These are phyloP conservation scores for Torrubiella hemipterigena DNA, from an alignment of 2,329 filamentous ascomycete genomes.

Conservation along the genomic window DNA sequence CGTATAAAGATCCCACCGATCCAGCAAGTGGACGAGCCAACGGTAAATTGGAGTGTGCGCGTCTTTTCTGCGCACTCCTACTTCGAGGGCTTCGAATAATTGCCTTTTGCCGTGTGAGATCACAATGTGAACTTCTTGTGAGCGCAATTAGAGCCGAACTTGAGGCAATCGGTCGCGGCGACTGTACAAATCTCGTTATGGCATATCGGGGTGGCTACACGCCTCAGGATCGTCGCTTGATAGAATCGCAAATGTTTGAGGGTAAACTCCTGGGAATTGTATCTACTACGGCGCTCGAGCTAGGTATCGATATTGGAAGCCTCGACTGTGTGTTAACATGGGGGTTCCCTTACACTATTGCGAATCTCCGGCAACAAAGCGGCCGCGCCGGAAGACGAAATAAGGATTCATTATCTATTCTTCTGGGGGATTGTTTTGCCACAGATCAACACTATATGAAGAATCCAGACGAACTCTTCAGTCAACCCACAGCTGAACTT, in stretches of 20 bases:
- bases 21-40: constrained; percentile 77
- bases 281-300: constrained; percentile 82
- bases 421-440: constrained; percentile 81
- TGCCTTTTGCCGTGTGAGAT: constrained; percentile 79
- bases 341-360: constrained; percentile 91
- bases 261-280: constrained; percentile 88
- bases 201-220: constrained; percentile 94
- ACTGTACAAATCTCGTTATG: constrained; percentile 75
- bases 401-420: constrained; percentile 80
- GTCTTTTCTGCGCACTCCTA: constrained; percentile 81
- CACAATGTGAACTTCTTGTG: constrained; percentile 77
- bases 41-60: constrained; percentile 73
- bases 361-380: constrained; percentile 88
- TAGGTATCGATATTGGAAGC: constrained; percentile 90
- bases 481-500: constrained; percentile 75
- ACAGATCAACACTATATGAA: constrained; percentile 97
- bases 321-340: constrained; percentile 89
- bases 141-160: constrained; percentile 71
- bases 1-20: constrained; percentile 80
- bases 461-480: constrained; percentile 88
- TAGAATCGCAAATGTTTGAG: constrained; percentile 95
- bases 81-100: constrained; percentile 83
- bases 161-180: constrained; percentile 55
- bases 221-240: constrained; percentile 73
- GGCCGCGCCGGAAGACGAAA: constrained; percentile 85